phyloP scores from a whole-genome alignment of 2,329 filamentous ascomycete species.

The Botryosphaeria dothidea region DNA sequence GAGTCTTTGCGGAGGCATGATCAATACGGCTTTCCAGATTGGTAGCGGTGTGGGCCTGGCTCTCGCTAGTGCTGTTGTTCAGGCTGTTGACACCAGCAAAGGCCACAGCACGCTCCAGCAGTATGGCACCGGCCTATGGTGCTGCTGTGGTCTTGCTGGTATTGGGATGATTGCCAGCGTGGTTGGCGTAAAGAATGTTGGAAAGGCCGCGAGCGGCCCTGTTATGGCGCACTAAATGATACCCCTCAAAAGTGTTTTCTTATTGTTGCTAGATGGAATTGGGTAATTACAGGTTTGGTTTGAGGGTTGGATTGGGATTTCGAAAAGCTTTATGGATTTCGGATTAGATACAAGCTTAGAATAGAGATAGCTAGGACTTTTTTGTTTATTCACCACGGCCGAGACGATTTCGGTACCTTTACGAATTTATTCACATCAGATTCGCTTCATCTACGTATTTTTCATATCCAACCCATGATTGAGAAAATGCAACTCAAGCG shows the following conservation, averaged over 20 bases:
- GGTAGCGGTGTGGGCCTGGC: constrained; percentile 44
- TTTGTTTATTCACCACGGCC: too few relatives aligned
- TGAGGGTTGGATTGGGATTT: not conserved
- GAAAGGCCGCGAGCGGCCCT: not conserved
- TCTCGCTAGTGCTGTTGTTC: constrained; percentile 40
- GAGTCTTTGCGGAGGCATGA: constrained; percentile 44
- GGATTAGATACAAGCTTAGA: not conserved
- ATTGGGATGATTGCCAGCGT: constrained; percentile 32
- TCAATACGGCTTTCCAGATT: constrained; percentile 48
- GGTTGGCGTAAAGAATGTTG: constrained; percentile 26
- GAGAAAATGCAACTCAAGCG: too few relatives aligned
- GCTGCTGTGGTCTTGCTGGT: constrained; percentile 42
- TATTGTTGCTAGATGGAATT: not conserved
- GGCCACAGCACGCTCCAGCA: constrained; percentile 35
- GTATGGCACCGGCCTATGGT: constrained; percentile 45
- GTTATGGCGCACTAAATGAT: constrained; percentile 13
- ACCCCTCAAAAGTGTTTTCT: not conserved
- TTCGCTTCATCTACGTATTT: too few relatives aligned
- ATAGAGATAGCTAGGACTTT: not conserved
- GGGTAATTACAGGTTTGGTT: not conserved
- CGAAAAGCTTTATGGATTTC: not conserved
- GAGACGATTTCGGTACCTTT: not conserved
- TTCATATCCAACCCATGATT: too few relatives aligned
- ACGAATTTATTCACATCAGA: too few relatives aligned
- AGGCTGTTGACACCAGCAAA: constrained; percentile 41